Conservation (phyloP, 306 rosid genomes). For the apple (Malus domestica) region ASM211411v1 NC_041799.1:40106501-40107000, state of each 20-base stretch:
- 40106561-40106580: no score
- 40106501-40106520: not conserved
- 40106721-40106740: not conserved
- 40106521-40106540: no score
- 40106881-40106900: not conserved
- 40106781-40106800: not conserved
- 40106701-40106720: not conserved
- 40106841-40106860: not conserved
- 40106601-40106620: no score
- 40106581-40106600: no score
- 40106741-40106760: not conserved
- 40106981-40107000: not conserved
- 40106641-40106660: not conserved
- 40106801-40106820: not conserved
- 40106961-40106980: conserved; percentile 27
- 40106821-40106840: not conserved
- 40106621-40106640: not conserved
- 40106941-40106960: conserved; percentile 18
- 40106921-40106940: conserved; percentile 20
- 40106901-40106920: conserved; percentile 8
- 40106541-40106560: no score
- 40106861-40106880: not conserved
- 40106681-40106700: not conserved
- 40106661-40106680: not conserved
- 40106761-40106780: not conserved